Conservation (phyloP, 768 basidiomycete genomes). For the Inosperma sp. region DNA sequence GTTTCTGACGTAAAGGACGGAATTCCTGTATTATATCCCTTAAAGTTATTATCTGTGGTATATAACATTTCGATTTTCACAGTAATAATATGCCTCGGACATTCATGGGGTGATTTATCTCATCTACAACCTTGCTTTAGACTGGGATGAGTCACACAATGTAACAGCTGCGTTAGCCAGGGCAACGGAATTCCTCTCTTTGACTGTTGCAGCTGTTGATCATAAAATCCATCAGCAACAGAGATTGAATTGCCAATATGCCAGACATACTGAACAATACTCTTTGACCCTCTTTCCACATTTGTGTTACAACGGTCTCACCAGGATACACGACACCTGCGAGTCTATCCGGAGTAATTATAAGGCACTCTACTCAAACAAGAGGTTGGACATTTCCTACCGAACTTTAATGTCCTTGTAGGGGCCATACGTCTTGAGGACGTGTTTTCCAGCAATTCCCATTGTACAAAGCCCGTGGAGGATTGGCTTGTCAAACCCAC, state of each 20-base stretch:
- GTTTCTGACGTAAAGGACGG: neutral
- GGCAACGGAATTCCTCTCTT: slow-evolving; percentile 72
- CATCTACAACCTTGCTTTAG: slow-evolving; percentile 59
- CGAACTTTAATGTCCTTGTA: slow-evolving; percentile 95
- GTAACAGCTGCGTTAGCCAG: slow-evolving; percentile 83
- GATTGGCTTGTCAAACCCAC: slow-evolving; percentile 91
- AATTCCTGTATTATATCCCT: neutral
- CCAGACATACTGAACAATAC: slow-evolving; percentile 82
- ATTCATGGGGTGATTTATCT: neutral
- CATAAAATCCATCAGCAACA: slow-evolving; percentile 1
- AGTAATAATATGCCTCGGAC: neutral
- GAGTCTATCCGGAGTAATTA: slow-evolving; percentile 46
- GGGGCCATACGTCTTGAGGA: slow-evolving; percentile 78
- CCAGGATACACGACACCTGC: slow-evolving; percentile 91
- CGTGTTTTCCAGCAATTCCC: slow-evolving; percentile 91
- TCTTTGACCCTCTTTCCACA: slow-evolving; percentile 95
- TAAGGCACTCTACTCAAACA: neutral
- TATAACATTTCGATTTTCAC: neutral
- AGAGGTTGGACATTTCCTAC: slow-evolving; percentile 48
- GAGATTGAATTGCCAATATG: neutral
- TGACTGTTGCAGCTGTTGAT: slow-evolving; percentile 72
- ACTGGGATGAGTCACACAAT: slow-evolving; percentile 39
- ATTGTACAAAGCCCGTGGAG: slow-evolving; percentile 86
- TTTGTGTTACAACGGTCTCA: slow-evolving; percentile 90
- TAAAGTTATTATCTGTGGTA: neutral